A percentile compares a stretch with the other conserved stretches of the same genome.
phyloP scores from a whole-genome alignment of 441 rosid species.

The Melastoma candidum region DNA sequence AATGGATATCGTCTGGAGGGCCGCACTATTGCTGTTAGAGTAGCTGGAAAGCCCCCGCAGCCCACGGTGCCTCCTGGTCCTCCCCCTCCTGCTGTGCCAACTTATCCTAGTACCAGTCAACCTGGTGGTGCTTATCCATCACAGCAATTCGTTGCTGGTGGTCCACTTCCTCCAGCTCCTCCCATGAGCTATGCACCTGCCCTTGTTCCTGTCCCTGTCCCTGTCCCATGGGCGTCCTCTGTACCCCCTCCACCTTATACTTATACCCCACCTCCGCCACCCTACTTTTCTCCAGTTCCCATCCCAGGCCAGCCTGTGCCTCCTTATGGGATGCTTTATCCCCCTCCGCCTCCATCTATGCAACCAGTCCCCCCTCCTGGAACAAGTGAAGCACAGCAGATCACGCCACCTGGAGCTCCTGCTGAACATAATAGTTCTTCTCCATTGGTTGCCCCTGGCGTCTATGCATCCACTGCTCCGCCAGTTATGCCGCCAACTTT shows the following conservation, averaged over 20 bases:
- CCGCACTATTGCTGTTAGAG: conserved; percentile 83
- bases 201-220: conserved; percentile 55
- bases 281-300: conserved; percentile 55
- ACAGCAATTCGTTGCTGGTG: conserved; percentile 67
- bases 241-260: conserved; percentile 66
- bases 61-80: conserved; percentile 70
- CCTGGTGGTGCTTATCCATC: conserved; percentile 68
- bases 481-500: conserved; percentile 30
- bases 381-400: conserved; percentile 59
- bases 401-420: conserved; percentile 82
- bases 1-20: conserved; percentile 76
- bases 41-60: conserved; percentile 89
- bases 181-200: conserved; percentile 42
- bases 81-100: conserved; percentile 45
- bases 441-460: conserved; percentile 37
- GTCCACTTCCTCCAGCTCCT: conserved; percentile 51
- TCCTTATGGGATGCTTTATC: conserved; percentile 71
- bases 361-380: conserved; percentile 57
- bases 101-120: conserved; percentile 52
- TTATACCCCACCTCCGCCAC: conserved; percentile 36
- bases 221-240: conserved; percentile 63
- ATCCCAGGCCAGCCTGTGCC: conserved; percentile 77
- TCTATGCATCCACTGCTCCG: conserved; percentile 35
- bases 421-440: conserved; percentile 50
- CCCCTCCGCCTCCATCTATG: conserved; percentile 32